Evolutionary conservation across 73 alveolate genomes (phyloP).

Genomic region (Halteria grandinella): DNA sequence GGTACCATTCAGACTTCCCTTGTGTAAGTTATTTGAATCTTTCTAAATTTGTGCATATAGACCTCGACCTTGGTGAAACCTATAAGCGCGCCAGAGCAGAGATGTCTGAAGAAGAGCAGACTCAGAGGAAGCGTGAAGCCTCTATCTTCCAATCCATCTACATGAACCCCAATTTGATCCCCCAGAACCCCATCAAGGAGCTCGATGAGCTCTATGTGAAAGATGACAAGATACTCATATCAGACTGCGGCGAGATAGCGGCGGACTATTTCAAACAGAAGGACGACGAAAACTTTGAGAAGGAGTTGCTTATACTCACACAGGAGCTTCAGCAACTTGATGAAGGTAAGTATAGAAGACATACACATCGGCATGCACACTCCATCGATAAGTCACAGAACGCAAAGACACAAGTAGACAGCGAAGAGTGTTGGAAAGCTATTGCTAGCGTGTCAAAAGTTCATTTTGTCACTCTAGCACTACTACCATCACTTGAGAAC

Average conservation of each 20-base stretch:
- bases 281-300: constrained; percentile 41
- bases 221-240: constrained; percentile 14
- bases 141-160: constrained; percentile 1
- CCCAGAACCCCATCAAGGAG: constrained; percentile 48
- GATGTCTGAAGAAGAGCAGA: constrained; percentile 14
- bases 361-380: too few species aligned
- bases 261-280: constrained; percentile 4
- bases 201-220: constrained; percentile 43
- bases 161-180: constrained; percentile 28
- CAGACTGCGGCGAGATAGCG: constrained; percentile 11
- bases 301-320: not conserved
- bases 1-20: constrained; percentile 12
- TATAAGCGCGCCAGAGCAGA: constrained; percentile 15
- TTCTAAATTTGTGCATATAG: constrained; percentile 2
- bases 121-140: constrained; percentile 24
- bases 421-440: too few species aligned
- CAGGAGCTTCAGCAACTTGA: constrained; percentile 10
- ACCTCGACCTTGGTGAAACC: constrained; percentile 13
- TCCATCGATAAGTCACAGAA: too few species aligned
- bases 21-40: constrained; percentile 5
- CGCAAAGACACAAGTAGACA: too few species aligned
- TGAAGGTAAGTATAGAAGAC: constrained; percentile 55
- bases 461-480: too few species aligned
- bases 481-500: too few species aligned
- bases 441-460: too few species aligned